These are phyloP conservation scores for Rhododendron ovatum DNA, from an alignment of 148 eudicot species.

Conservation along the genomic window DNA sequence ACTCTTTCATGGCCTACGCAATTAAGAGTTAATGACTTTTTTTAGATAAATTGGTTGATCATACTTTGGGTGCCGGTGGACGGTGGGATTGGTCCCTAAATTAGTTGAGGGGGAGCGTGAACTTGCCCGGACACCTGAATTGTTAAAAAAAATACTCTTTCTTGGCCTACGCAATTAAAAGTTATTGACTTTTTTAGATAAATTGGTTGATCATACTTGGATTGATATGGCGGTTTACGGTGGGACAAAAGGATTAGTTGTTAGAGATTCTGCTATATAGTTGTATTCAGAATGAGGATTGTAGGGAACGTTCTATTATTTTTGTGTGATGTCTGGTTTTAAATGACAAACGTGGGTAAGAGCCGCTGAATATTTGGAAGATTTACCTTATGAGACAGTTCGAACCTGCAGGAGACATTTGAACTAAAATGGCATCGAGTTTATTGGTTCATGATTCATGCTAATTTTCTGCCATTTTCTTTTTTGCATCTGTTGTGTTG, in stretches of 20 bases:
- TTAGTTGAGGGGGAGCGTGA: background rate
- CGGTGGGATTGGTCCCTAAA: background rate
- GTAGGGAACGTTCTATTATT: background rate
- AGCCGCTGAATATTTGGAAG: background rate
- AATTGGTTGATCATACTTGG: no score
- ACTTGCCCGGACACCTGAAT: background rate
- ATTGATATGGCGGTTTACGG: background rate
- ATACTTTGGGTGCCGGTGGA: background rate
- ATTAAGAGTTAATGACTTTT: background rate
- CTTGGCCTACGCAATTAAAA: background rate
- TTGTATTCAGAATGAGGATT: background rate
- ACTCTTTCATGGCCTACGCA: background rate
- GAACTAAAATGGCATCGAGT: background rate
- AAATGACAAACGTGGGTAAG: background rate
- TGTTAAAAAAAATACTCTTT: background rate
- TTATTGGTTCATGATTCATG: background rate
- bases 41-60: conserved; percentile 5
- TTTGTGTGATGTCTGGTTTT: background rate
- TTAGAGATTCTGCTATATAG: background rate
- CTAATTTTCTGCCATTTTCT: background rate
- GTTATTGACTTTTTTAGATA: background rate
- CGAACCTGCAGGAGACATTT: background rate
- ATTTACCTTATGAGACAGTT: background rate
- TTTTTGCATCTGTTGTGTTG: background rate
- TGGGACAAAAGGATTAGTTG: background rate